Percentiles rank a stretch among this genome's conserved stretches.
Conservation (phyloP, 2,329 filamentous ascomycete species). For the Uncinocarpus reesii region DNA sequence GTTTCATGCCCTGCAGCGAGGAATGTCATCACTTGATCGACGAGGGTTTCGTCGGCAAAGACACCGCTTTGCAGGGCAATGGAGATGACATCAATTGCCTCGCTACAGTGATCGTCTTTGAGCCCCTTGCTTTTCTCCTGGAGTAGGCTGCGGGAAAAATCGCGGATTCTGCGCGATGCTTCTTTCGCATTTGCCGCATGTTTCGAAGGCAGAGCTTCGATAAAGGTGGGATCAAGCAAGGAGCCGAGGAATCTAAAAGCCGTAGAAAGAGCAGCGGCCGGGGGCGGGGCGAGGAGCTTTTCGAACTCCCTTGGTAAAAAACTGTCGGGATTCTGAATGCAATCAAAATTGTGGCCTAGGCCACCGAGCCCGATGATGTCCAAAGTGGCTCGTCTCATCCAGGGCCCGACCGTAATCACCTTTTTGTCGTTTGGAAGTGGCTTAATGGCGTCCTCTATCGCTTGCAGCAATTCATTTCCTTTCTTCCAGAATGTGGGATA, state of each 20-base stretch:
- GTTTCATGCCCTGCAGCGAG: slow-evolving; percentile 75
- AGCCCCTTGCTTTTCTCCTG: slow-evolving; percentile 55
- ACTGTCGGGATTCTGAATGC: slow-evolving; percentile 48
- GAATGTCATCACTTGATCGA: slow-evolving; percentile 86
- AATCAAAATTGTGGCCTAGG: slow-evolving; percentile 59
- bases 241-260: slow-evolving; percentile 27
- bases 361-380: slow-evolving; percentile 68
- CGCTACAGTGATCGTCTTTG: slow-evolving; percentile 35
- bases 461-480: slow-evolving; percentile 54
- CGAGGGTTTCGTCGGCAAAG: slow-evolving; percentile 69
- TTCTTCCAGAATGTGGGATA: slow-evolving; percentile 80
- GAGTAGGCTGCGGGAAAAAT: slow-evolving; percentile 59
- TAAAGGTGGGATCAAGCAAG: slow-evolving; percentile 51
- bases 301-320: slow-evolving; percentile 39
- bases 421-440: slow-evolving; percentile 24
- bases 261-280: slow-evolving; percentile 11
- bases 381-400: slow-evolving; percentile 58
- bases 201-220: slow-evolving; percentile 55
- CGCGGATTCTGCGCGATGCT: slow-evolving; percentile 51
- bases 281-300: slow-evolving; percentile 20
- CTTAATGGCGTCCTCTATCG: slow-evolving; percentile 44
- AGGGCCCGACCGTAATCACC: slow-evolving; percentile 49
- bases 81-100: slow-evolving; percentile 63
- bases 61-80: slow-evolving; percentile 66
- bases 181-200: slow-evolving; percentile 55